These are phyloP conservation scores for Zygnema cylindricum DNA, from an alignment of 139 green algal species.

Conservation along the genomic window DNA sequence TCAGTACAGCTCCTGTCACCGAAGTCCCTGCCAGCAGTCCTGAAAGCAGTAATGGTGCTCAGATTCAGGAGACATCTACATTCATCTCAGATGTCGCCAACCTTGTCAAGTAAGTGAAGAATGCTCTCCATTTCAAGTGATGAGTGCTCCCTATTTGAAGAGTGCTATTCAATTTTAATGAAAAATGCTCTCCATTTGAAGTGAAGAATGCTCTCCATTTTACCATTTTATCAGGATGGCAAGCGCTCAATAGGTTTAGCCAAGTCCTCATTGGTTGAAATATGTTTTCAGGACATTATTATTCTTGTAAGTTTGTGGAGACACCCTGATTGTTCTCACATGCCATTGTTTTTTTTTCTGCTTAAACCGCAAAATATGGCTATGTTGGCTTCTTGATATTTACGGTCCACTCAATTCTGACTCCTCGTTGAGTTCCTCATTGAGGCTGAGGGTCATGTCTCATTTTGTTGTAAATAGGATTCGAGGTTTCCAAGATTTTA, in stretches of 20 bases:
- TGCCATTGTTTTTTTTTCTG: no score
- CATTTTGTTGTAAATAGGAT: no score
- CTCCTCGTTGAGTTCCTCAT: no score
- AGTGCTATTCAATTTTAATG: neutral
- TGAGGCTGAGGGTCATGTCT: no score
- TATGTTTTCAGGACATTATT: neutral
- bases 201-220: neutral
- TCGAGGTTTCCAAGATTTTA: no score
- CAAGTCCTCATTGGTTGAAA: neutral
- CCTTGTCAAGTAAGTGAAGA: conserved; percentile 43
- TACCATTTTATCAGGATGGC: conserved; percentile 4
- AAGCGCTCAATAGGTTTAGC: neutral
- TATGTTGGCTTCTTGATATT: no score
- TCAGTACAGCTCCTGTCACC: conserved; percentile 18
- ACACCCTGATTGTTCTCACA: no score
- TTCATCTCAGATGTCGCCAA: conserved; percentile 43
- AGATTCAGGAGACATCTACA: conserved; percentile 42
- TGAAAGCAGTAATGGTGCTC: neutral
- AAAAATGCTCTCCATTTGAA: neutral
- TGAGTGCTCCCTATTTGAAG: neutral
- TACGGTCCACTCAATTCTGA: no score
- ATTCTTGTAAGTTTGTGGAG: no score
- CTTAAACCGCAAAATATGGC: no score
- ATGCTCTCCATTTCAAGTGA: neutral
- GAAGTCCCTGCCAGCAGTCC: neutral